Percentiles rank a stretch among this genome's conserved stretches.
phyloP scores from a whole-genome alignment of 441 rosid genomes.

The Populus hybrid region DNA sequence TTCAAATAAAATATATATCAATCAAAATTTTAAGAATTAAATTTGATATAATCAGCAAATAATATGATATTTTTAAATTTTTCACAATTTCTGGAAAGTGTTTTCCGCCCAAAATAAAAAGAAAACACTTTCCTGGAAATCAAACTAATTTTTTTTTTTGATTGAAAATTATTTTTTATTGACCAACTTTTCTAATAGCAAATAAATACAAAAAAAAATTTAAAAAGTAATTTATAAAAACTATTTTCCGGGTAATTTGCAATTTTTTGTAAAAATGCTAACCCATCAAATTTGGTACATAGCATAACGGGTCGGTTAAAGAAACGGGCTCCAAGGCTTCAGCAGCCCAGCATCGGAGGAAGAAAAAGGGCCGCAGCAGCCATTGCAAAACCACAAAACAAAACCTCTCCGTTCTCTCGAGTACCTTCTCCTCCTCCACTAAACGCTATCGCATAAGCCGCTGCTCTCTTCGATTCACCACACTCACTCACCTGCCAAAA shows the following conservation, averaged over 20 bases:
- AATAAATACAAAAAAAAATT: no score
- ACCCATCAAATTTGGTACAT: neutral
- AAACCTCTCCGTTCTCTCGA: neutral
- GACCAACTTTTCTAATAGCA: accelerated
- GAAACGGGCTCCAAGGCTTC: neutral
- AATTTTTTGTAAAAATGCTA: no score
- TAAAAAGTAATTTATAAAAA: no score
- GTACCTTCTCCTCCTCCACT: neutral
- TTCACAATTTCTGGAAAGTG: no score
- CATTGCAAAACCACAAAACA: neutral
- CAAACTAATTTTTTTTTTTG: accelerated
- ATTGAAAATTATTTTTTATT: accelerated
- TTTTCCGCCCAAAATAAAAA: no score
- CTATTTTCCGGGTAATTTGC: no score
- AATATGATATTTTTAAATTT: no score
- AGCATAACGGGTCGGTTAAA: neutral
- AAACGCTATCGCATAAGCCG: neutral
- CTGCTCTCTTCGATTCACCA: neutral
- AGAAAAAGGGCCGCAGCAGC: neutral
- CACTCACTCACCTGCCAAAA: neutral
- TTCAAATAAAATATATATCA: no score
- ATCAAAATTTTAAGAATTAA: accelerated
- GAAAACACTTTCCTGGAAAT: no score
- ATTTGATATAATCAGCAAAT: no score
- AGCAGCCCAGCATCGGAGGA: neutral